Conservation (phyloP, 179 eudicot genomes). For the Amaranthus tricolor region DNA sequence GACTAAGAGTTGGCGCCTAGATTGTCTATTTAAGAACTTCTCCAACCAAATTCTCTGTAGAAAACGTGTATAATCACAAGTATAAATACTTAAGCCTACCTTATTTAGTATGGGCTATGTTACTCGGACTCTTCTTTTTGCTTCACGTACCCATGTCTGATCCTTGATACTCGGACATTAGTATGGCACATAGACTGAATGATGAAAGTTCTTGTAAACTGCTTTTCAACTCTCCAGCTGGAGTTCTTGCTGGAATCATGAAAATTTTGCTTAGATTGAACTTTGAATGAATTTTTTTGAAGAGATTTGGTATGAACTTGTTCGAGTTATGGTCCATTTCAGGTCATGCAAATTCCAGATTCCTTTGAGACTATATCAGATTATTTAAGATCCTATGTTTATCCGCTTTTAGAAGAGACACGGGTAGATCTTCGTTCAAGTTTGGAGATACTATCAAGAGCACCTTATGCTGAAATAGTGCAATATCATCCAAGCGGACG, state of each 20-base stretch:
- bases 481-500: constrained; percentile 19
- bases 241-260: background rate
- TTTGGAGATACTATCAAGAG: constrained; percentile 45
- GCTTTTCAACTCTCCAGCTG: background rate
- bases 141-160: no score
- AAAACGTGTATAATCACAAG: no score
- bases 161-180: no score
- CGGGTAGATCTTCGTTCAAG: constrained; percentile 49
- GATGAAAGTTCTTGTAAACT: background rate
- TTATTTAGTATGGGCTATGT: no score
- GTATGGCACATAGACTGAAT: no score
- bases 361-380: constrained; percentile 40
- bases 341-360: constrained; percentile 59
- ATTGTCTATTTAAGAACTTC: no score
- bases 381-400: constrained; percentile 48
- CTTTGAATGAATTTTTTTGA: background rate
- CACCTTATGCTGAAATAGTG: constrained; percentile 65
- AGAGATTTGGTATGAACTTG: background rate
- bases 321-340: constrained; percentile 12
- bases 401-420: constrained; percentile 70
- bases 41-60: no score
- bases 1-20: no score
- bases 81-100: no score
- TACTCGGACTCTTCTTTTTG: no score
- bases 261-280: background rate